A percentile compares a stretch with the other conserved stretches of the same genome.
Evolutionary conservation across 1,284 basidiomycete species (phyloP).

Genomic region (Anthracocystis walkeri): DNA sequence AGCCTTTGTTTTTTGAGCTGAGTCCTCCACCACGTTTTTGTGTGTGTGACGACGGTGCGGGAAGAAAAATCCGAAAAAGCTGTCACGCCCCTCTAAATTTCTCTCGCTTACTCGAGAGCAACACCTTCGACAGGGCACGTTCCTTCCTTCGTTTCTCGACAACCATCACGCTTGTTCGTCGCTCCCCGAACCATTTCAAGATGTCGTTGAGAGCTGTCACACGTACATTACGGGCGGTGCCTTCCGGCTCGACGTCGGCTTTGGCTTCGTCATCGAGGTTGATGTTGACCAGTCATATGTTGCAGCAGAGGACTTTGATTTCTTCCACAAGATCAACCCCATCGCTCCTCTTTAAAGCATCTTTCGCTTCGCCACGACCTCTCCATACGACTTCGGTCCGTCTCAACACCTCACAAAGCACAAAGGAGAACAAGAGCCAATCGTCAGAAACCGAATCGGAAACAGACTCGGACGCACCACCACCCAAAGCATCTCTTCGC

Average conservation of each 20-base stretch:
- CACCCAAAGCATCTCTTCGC: slow-evolving; percentile 43
- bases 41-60: too few species aligned
- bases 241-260: slow-evolving; percentile 11
- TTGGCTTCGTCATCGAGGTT: not conserved
- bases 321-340: not conserved
- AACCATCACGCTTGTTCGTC: not conserved
- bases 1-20: too few species aligned
- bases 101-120: too few species aligned
- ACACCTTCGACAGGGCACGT: not conserved
- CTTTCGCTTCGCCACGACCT: not conserved
- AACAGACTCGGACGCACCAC: slow-evolving; percentile 21
- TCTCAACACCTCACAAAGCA: not conserved
- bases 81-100: too few species aligned
- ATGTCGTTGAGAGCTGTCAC: slow-evolving; percentile 25
- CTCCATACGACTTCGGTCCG: not conserved
- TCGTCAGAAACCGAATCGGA: slow-evolving; percentile 5
- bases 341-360: not conserved
- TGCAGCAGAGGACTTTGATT: not conserved
- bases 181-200: not conserved
- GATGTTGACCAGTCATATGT: not conserved
- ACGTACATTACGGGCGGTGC: not conserved
- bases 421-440: not conserved
- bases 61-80: too few species aligned
- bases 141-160: not conserved
- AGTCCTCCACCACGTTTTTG: too few species aligned